Evolutionary conservation across 2,329 filamentous ascomycete genomes (phyloP).

Genomic region (Colletotrichum coccodes): DNA sequence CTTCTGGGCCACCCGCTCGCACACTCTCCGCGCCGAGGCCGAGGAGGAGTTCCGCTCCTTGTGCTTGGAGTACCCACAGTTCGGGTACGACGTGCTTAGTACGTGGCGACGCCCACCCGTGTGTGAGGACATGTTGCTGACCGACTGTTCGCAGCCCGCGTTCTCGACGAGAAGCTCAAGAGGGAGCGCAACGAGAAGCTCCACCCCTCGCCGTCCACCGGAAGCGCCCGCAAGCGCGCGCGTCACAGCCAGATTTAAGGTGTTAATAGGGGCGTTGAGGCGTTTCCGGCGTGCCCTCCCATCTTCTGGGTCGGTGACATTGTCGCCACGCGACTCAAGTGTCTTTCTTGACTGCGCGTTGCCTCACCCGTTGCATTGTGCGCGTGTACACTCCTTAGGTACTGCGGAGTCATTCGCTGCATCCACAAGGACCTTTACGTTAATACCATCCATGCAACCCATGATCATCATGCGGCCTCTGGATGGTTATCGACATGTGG

Average conservation of each 20-base stretch:
- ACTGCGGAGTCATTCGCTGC: not conserved
- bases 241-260: constrained; percentile 55
- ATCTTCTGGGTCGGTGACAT: not conserved
- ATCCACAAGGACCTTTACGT: no score
- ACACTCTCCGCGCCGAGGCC: constrained; percentile 85
- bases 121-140: constrained; percentile 28
- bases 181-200: constrained; percentile 70
- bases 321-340: not conserved
- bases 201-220: constrained; percentile 53
- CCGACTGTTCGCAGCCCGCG: constrained; percentile 61
- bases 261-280: no score
- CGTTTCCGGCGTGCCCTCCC: not conserved
- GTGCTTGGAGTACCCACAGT: constrained; percentile 90
- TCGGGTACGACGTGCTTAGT: constrained; percentile 93
- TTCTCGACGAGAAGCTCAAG: constrained; percentile 75
- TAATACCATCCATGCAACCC: no score
- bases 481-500: no score
- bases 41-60: constrained; percentile 86
- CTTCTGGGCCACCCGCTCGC: constrained; percentile 86
- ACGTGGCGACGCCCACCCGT: constrained; percentile 38
- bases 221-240: constrained; percentile 66
- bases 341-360: not conserved
- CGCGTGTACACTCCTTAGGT: not conserved
- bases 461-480: no score
- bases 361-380: not conserved